These are phyloP conservation scores for Atkinsonella texensis DNA, from an alignment of 2,329 filamentous ascomycete genomes.

Conservation along the genomic window DNA sequence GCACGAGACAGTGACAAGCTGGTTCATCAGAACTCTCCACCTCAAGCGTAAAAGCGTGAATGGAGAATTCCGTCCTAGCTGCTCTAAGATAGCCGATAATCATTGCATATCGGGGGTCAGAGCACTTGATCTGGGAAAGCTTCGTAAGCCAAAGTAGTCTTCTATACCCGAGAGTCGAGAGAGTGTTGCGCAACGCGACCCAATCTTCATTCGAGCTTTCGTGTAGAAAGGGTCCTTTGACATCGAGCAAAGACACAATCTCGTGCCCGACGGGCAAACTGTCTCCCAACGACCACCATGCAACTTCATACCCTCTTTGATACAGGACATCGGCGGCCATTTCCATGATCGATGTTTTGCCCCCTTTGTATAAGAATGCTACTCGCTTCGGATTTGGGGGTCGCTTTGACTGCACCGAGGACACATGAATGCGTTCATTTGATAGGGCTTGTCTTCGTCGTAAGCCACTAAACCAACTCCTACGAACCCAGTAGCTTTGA, in stretches of 20 bases:
- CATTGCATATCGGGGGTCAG: background rate
- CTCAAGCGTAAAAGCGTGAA: background rate
- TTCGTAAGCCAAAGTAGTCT: background rate
- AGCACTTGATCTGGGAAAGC: background rate
- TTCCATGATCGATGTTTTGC: background rate
- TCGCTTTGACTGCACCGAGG: too few relatives aligned
- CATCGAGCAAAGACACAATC: too few relatives aligned
- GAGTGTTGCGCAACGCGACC: too few relatives aligned
- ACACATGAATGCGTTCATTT: background rate
- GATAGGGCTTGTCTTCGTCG: background rate
- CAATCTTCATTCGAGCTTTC: too few relatives aligned
- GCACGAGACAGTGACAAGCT: background rate
- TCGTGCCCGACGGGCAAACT: too few relatives aligned
- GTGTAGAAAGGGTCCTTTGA: too few relatives aligned
- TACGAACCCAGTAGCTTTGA: background rate
- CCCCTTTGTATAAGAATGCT: background rate
- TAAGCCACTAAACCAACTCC: background rate
- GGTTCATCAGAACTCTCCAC: background rate
- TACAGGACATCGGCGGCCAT: too few relatives aligned
- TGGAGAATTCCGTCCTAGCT: background rate
- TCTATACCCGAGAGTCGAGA: too few relatives aligned
- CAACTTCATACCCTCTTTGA: too few relatives aligned
- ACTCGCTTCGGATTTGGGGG: background rate
- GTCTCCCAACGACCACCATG: too few relatives aligned
- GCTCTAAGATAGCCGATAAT: background rate